phyloP scores from a whole-genome alignment of 2,329 filamentous ascomycete genomes.

The Beauveria caledonica region DNA sequence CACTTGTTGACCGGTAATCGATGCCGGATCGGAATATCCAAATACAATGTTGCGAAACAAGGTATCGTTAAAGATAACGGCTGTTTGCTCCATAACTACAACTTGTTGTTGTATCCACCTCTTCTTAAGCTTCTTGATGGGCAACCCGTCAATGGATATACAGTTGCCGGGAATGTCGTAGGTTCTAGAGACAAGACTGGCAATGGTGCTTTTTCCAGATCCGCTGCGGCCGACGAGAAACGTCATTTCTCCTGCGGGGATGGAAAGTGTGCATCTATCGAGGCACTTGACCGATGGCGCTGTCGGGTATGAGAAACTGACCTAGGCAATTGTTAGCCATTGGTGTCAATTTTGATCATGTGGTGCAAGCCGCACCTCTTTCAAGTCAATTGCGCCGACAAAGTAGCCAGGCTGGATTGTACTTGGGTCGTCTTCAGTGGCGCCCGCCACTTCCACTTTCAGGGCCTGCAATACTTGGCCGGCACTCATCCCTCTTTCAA shows the following conservation, averaged over 20 bases:
- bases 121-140: constrained; percentile 53
- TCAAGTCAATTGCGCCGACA: constrained; percentile 60
- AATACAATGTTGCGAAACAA: constrained; percentile 72
- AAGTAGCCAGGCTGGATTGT: constrained; percentile 35
- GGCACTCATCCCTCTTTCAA: constrained; percentile 74
- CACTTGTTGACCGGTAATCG: constrained; percentile 47
- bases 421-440: neutral
- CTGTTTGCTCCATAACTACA: constrained; percentile 75
- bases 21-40: constrained; percentile 45
- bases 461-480: constrained; percentile 52
- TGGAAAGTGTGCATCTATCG: constrained; percentile 54
- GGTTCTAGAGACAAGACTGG: constrained; percentile 69
- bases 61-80: constrained; percentile 72
- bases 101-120: constrained; percentile 71
- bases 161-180: constrained; percentile 60
- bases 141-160: constrained; percentile 59
- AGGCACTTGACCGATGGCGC: constrained; percentile 55
- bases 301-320: constrained; percentile 76
- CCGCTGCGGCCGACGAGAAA: constrained; percentile 84
- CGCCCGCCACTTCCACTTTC: constrained; percentile 21
- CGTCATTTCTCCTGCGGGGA: constrained; percentile 62
- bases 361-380: constrained; percentile 44
- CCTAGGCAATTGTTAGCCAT: constrained; percentile 36
- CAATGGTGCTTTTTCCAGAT: constrained; percentile 85
- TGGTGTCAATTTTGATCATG: neutral